Evolutionary conservation across 2,329 filamentous ascomycete genomes (phyloP).

Genomic region (Lecanicillium sp.): DNA sequence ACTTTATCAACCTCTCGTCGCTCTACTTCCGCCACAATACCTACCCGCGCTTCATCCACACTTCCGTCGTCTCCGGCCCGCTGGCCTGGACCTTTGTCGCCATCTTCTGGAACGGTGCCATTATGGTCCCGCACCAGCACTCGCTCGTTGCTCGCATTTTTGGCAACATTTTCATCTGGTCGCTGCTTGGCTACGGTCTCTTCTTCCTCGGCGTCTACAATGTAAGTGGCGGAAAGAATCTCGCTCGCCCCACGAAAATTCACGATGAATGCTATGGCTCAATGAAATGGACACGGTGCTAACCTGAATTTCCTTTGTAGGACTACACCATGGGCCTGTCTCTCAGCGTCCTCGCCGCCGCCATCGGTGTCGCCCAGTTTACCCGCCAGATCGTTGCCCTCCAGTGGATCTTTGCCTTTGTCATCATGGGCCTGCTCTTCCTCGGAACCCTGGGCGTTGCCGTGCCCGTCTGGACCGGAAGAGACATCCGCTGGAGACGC

Average conservation of each 20-base stretch:
- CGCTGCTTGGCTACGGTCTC: slow-evolving; percentile 65
- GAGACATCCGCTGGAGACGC: slow-evolving; percentile 42
- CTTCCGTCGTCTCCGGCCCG: slow-evolving; percentile 67
- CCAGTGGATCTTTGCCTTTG: slow-evolving; percentile 90
- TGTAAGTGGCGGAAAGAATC: slow-evolving; percentile 32
- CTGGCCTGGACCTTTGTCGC: slow-evolving; percentile 79
- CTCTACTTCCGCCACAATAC: slow-evolving; percentile 75
- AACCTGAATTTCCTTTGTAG: slow-evolving; percentile 22
- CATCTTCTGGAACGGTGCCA: slow-evolving; percentile 83
- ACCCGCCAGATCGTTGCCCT: slow-evolving; percentile 64
- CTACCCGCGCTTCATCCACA: slow-evolving; percentile 67
- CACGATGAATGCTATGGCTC: too few relatives aligned
- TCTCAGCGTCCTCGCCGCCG: slow-evolving; percentile 63
- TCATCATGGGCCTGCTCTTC: slow-evolving; percentile 71
- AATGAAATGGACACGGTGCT: slow-evolving; percentile 7
- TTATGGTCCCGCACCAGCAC: slow-evolving; percentile 64
- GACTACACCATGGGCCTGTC: slow-evolving; percentile 74
- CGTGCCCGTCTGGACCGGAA: slow-evolving; percentile 55
- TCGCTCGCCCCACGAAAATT: not conserved
- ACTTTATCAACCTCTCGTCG: slow-evolving; percentile 71
- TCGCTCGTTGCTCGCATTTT: slow-evolving; percentile 66
- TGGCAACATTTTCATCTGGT: slow-evolving; percentile 85
- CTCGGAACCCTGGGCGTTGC: slow-evolving; percentile 58
- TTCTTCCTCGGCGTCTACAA: slow-evolving; percentile 71
- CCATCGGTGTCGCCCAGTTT: slow-evolving; percentile 74